Conservation (phyloP, 2,329 filamentous ascomycete genomes). For the Cercospora zeina region DNA sequence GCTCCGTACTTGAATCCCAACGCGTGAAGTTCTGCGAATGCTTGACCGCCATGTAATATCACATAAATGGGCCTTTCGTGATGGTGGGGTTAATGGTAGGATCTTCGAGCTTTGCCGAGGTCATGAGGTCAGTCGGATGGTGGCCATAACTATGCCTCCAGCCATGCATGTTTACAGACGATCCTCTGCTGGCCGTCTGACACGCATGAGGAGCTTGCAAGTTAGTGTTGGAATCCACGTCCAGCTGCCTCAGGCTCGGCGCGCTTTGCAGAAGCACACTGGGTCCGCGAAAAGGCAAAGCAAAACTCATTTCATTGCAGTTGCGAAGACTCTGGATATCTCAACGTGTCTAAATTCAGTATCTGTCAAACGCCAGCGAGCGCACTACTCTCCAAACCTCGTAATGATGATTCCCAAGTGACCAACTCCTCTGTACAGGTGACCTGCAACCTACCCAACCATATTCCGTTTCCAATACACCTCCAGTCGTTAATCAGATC, state of each 20-base stretch:
- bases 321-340: constrained; percentile 11
- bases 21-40: background rate
- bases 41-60: background rate
- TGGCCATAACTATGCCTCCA: background rate
- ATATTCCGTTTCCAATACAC: background rate
- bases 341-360: constrained; percentile 9
- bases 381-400: background rate
- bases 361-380: constrained; percentile 4
- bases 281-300: background rate
- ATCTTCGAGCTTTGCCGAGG: constrained; percentile 4
- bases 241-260: background rate
- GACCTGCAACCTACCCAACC: background rate
- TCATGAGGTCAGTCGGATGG: background rate
- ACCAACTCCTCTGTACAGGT: constrained; percentile 7
- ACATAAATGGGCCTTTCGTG: background rate
- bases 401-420: background rate
- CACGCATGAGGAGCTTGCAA: constrained; percentile 1
- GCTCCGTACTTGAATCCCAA: background rate
- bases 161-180: background rate
- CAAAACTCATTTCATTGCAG: constrained; percentile 8
- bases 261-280: background rate
- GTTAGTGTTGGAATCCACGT: background rate
- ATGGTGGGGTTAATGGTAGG: background rate
- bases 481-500: background rate
- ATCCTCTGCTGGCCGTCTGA: background rate